Evolutionary conservation across 2,329 filamentous ascomycete genomes (phyloP).

Genomic region (Trichophyton schoenleinii): DNA sequence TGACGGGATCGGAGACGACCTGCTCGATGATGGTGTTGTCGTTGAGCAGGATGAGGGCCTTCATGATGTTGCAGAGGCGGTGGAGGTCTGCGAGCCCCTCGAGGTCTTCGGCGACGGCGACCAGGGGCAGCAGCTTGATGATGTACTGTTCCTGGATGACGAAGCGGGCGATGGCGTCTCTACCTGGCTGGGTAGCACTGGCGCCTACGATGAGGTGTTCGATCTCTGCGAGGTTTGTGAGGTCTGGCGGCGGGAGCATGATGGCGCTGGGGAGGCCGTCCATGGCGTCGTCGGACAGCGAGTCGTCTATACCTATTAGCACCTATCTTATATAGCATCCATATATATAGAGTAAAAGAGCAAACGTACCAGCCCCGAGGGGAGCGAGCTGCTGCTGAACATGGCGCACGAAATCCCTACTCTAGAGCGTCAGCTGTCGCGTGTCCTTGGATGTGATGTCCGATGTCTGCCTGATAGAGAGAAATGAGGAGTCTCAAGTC

Average conservation of each 20-base stretch:
- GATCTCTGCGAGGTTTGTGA: constrained; percentile 73
- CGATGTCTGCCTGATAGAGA: constrained; percentile 11
- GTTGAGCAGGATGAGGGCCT: constrained; percentile 85
- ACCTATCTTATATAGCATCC: constrained; percentile 3
- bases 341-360: not conserved
- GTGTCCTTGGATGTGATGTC: not conserved
- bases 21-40: constrained; percentile 91
- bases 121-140: constrained; percentile 68
- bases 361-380: constrained; percentile 46
- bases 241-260: constrained; percentile 61
- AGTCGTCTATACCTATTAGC: constrained; percentile 51
- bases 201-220: constrained; percentile 72
- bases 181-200: constrained; percentile 59
- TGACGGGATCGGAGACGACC: constrained; percentile 76
- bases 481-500: no score
- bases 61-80: constrained; percentile 94
- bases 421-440: constrained; percentile 17
- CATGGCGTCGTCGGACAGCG: constrained; percentile 74
- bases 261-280: constrained; percentile 57
- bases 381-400: constrained; percentile 62
- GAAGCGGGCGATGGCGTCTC: constrained; percentile 78
- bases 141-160: constrained; percentile 81
- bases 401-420: constrained; percentile 79
- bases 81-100: constrained; percentile 80
- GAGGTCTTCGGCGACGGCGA: constrained; percentile 80